Base-by-base conservation (phyloP, 495 filamentous ascomycete genomes). In the Penicillium manginii region DNA sequence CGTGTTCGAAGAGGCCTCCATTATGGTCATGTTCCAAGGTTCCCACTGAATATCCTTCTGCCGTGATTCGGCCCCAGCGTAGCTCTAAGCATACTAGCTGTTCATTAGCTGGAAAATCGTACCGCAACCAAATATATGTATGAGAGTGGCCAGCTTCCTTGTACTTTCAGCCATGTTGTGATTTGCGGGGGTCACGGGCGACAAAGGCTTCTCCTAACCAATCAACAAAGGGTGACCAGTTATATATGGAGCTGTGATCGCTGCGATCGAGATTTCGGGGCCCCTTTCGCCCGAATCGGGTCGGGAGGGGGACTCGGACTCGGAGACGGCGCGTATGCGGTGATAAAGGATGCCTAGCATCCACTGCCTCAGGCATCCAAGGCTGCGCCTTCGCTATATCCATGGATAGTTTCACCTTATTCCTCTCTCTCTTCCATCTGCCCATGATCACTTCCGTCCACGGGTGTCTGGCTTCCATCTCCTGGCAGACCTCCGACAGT, bases 121-220 rank as follows among this genome's bases (percentile, higher is more conserved):
- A 40, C 21, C 17, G 49, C 26, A 11, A 52, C 49, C 3, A 32
- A 29, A 3, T 29, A 52, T n/a, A n/a, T n/a, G n/a, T n/a, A 26
- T 35, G 2, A 52, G 26, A 8, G 11, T 29, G 9, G 14, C 23
- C 9, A 19, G 50, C 14, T 26, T 40, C 9, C 17, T n/a, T 37
- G 7, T 10, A 2, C 40, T 65, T 8, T 55, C 60, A 5, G 56
- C 65, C 5, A 37, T 61, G n/a, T 31, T 69, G 23, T 65, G 61
- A 61, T 17, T 69, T 10, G 49, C 65, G 1, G 68, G 68, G 1
- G 29, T 67, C 4, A 62, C 68, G 0, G 68, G 65, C 2, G 55
- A 73, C 14, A 56, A 60, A 26, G 23, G 52, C 12, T 67, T 73
- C 22, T 52, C 57, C 4, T 71, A 59, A 63, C 59, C 14, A 37